These are phyloP conservation scores for Eremochloa ophiuroides DNA, from an alignment of 176 grass and related monocot species.

Conservation along the genomic window DNA sequence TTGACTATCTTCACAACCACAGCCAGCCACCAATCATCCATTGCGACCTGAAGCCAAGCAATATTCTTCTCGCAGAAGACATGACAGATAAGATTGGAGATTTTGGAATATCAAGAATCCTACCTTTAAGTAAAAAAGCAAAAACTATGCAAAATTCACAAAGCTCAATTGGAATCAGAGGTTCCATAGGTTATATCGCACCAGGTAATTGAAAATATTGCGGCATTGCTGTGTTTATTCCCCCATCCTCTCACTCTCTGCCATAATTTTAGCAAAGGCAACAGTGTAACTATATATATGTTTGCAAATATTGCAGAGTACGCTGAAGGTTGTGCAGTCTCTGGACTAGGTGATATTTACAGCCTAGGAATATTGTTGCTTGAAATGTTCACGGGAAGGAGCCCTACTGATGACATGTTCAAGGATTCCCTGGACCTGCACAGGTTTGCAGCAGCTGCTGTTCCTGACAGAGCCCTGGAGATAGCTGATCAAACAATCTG, in stretches of 20 bases:
- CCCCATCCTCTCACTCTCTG: no score
- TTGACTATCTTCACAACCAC: background rate
- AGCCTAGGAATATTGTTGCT: background rate
- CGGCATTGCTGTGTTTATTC: no score
- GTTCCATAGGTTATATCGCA: background rate
- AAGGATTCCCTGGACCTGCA: background rate
- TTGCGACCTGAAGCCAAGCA: slow-evolving; percentile 47
- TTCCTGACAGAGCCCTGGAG: background rate
- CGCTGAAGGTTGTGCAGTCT: background rate
- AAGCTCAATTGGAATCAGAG: slow-evolving; percentile 9
- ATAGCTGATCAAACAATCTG: background rate
- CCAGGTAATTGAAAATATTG: background rate
- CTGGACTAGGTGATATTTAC: background rate
- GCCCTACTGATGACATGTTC: background rate
- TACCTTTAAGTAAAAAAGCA: background rate
- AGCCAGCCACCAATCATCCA: slow-evolving; percentile 22
- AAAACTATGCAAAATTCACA: background rate
- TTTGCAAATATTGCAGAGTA: background rate
- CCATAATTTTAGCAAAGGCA: no score
- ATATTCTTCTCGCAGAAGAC: slow-evolving; percentile 39
- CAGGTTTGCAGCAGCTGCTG: background rate
- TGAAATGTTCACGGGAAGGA: background rate
- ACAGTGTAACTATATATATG: no score
- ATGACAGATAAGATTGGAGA: slow-evolving; percentile 35
- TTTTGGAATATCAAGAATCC: slow-evolving; percentile 24